Evolutionary conservation across 2,329 filamentous ascomycete species (phyloP).

Genomic region (Nigrospora osmanthi): DNA sequence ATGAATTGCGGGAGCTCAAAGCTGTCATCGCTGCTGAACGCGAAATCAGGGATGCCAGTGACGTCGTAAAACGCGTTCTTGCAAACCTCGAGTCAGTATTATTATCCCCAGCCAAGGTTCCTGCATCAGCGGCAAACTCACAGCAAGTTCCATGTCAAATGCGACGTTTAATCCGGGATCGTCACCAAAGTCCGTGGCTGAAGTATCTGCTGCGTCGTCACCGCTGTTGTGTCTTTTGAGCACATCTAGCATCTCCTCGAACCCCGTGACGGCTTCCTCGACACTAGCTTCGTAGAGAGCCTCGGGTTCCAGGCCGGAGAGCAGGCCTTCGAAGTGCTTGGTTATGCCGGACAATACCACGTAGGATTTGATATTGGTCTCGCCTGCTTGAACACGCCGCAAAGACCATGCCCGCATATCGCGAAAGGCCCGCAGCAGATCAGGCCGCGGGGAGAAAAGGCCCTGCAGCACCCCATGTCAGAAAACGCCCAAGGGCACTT

Average conservation of each 20-base stretch:
- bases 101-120: too few relatives aligned
- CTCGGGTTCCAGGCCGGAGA: conserved; percentile 22
- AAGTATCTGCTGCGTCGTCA: too few relatives aligned
- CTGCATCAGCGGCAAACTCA: too few relatives aligned
- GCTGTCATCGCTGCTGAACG: too few relatives aligned
- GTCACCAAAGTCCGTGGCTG: too few relatives aligned
- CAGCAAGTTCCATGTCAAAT: too few relatives aligned
- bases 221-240: not conserved
- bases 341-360: conserved; percentile 30
- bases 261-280: conserved; percentile 26
- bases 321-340: conserved; percentile 33
- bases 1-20: too few relatives aligned
- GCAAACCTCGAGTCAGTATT: too few relatives aligned
- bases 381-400: conserved; percentile 33
- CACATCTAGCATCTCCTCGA: conserved; percentile 7
- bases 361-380: conserved; percentile 48
- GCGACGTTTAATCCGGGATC: too few relatives aligned
- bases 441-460: conserved; percentile 23
- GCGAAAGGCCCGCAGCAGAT: conserved; percentile 32
- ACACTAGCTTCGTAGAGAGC: conserved; percentile 26
- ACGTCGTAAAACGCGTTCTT: conserved; percentile 14
- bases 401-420: conserved; percentile 32
- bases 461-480: conserved; percentile 5
- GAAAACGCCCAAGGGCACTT: too few relatives aligned
- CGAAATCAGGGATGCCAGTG: conserved; percentile 8